phyloP scores from a whole-genome alignment of 306 rosid species.

The Vachellia pachyceras region DNA sequence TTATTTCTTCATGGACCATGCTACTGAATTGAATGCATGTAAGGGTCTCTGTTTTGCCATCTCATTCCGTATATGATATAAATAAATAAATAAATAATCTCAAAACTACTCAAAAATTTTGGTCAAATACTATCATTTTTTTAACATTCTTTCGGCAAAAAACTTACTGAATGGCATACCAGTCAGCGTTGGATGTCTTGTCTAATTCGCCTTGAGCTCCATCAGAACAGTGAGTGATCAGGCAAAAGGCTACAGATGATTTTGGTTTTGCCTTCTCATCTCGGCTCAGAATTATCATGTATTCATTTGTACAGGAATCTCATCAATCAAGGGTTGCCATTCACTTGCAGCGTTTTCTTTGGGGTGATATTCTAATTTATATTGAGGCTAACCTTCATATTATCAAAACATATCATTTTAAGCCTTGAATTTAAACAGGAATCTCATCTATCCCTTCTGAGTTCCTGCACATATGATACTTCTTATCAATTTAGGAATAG shows the following conservation, averaged over 20 bases:
- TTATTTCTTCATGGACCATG: constrained; percentile 78
- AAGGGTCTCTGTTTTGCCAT: constrained; percentile 33
- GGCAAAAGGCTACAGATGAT: constrained; percentile 22
- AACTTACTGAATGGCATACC: constrained; percentile 73
- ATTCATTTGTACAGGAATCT: constrained; percentile 65
- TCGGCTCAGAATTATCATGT: constrained; percentile 34
- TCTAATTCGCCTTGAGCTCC: constrained; percentile 81
- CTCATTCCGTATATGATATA: constrained; percentile 16
- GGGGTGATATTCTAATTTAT: constrained; percentile 70
- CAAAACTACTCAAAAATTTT: constrained; percentile 23
- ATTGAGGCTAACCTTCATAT: constrained; percentile 40
- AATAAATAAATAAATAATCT: too few relatives aligned
- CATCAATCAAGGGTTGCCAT: constrained; percentile 68
- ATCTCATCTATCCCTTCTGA: not conserved
- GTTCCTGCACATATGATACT: constrained; percentile 37
- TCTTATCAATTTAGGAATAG: constrained; percentile 66
- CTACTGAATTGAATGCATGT: constrained; percentile 91
- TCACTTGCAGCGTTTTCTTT: constrained; percentile 82
- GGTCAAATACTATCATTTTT: constrained; percentile 32
- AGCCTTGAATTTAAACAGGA: not conserved
- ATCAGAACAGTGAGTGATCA: constrained; percentile 81
- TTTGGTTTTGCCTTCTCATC: constrained; percentile 31
- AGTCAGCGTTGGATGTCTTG: constrained; percentile 74
- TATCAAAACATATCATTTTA: constrained; percentile 36
- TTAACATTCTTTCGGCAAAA: constrained; percentile 70